Conservation (phyloP, 306 rosid genomes). For the Fagus sylvatica region DNA sequence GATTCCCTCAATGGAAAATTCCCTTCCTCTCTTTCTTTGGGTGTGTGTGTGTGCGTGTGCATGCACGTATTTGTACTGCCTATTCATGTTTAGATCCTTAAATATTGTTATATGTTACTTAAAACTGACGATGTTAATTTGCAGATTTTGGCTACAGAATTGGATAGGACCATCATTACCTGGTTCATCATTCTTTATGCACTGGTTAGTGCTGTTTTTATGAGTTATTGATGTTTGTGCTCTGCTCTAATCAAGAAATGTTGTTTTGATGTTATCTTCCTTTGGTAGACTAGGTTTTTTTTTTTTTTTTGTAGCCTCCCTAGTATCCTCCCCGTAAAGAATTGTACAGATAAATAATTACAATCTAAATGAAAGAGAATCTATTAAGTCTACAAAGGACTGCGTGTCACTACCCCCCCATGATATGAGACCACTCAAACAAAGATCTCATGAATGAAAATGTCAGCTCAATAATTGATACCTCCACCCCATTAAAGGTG, state of each 20-base stretch:
- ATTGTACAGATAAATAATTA: no score
- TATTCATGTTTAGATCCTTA: conserved; percentile 2
- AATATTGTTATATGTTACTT: conserved; percentile 22
- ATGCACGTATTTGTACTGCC: not conserved
- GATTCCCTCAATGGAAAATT: not conserved
- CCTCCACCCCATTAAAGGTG: no score
- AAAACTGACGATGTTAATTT: conserved; percentile 26
- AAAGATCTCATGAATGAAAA: no score
- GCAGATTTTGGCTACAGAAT: conserved; percentile 98
- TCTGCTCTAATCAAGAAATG: not conserved
- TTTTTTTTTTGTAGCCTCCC: no score
- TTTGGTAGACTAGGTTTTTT: conserved; percentile 22
- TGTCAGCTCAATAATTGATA: no score
- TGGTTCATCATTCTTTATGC: conserved; percentile 81
- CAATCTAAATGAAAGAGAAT: no score
- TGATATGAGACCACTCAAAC: no score
- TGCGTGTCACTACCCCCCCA: no score
- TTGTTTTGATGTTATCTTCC: conserved; percentile 6
- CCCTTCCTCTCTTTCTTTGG: not conserved
- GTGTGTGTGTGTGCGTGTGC: not conserved
- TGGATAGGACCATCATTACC: conserved; percentile 95
- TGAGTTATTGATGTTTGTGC: not conserved
- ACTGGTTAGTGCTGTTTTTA: conserved; percentile 59
- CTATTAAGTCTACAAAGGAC: no score
- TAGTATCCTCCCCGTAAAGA: no score